These are phyloP conservation scores for Tetrapisispora nanseiensis DNA, from an alignment of 805 yeast genomes.

Conservation along the genomic window DNA sequence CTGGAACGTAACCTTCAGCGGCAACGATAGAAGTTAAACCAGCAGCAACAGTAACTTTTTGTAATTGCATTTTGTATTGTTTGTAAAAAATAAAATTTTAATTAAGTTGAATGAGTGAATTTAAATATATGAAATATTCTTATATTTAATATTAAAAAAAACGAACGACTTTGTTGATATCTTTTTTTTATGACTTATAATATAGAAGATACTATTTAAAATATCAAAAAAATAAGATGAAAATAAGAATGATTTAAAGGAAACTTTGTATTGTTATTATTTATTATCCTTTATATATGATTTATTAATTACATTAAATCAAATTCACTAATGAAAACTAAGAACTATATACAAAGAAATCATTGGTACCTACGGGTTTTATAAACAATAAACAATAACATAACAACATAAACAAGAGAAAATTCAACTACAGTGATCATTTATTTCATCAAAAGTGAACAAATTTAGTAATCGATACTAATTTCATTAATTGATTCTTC, in stretches of 20 bases:
- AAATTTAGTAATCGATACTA: too few relatives aligned
- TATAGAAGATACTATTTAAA: background rate
- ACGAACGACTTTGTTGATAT: background rate
- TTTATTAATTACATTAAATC: too few relatives aligned
- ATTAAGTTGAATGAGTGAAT: too few relatives aligned
- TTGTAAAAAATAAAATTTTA: background rate
- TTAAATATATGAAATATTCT: too few relatives aligned
- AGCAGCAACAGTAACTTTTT: conserved; percentile 14
- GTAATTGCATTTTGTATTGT: conserved; percentile 25
- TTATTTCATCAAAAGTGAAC: too few relatives aligned
- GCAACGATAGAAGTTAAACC: conserved; percentile 12
- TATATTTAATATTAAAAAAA: background rate
- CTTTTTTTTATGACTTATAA: background rate
- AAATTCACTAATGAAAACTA: too few relatives aligned
- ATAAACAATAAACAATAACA: too few relatives aligned
- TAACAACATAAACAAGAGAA: too few relatives aligned
- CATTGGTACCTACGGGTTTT: too few relatives aligned
- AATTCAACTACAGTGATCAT: too few relatives aligned
- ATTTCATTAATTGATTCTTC: too few relatives aligned
- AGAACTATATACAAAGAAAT: too few relatives aligned
- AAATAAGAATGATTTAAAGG: background rate
- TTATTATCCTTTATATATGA: background rate
- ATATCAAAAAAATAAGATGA: background rate
- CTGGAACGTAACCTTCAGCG: conserved; percentile 16
- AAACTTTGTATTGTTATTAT: background rate